Evolutionary conservation across 805 yeast species (phyloP).

Genomic region (Pichia nanzhaoensis): DNA sequence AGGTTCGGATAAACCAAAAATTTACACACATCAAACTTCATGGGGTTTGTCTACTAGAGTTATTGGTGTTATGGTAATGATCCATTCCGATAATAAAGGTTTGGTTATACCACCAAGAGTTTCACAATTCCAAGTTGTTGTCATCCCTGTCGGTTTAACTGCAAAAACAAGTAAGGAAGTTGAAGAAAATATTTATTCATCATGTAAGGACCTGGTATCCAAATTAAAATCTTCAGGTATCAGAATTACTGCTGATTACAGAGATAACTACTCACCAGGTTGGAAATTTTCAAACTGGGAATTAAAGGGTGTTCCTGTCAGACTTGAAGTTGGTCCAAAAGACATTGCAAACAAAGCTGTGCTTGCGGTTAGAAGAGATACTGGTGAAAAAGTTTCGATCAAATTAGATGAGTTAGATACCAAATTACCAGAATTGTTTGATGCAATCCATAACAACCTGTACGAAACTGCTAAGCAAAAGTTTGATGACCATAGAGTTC

Average conservation of each 20-base stretch:
- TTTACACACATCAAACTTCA: constrained; percentile 91
- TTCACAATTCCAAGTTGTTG: constrained; percentile 84
- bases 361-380: constrained; percentile 90
- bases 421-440: constrained; percentile 69
- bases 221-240: constrained; percentile 55
- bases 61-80: constrained; percentile 99
- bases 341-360: constrained; percentile 78
- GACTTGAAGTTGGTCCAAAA: constrained; percentile 95
- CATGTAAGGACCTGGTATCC: constrained; percentile 64
- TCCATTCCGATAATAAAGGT: constrained; percentile 98
- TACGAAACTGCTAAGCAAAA: constrained; percentile 73
- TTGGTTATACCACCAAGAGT: constrained; percentile 96
- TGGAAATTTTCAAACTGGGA: constrained; percentile 99
- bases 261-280: constrained; percentile 95
- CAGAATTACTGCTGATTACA: constrained; percentile 78
- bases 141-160: constrained; percentile 93
- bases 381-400: constrained; percentile 65
- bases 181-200: constrained; percentile 59
- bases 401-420: constrained; percentile 57
- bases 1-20: constrained; percentile 77
- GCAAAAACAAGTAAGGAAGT: constrained; percentile 75
- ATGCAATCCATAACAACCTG: constrained; percentile 70
- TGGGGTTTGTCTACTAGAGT: constrained; percentile 99
- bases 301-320: constrained; percentile 89
- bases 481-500: constrained; percentile 77